A percentile compares a stretch with the other conserved stretches of the same genome.
Conservation (phyloP, 2,329 filamentous ascomycete species). For the Aspergillus luchuensis region DNA sequence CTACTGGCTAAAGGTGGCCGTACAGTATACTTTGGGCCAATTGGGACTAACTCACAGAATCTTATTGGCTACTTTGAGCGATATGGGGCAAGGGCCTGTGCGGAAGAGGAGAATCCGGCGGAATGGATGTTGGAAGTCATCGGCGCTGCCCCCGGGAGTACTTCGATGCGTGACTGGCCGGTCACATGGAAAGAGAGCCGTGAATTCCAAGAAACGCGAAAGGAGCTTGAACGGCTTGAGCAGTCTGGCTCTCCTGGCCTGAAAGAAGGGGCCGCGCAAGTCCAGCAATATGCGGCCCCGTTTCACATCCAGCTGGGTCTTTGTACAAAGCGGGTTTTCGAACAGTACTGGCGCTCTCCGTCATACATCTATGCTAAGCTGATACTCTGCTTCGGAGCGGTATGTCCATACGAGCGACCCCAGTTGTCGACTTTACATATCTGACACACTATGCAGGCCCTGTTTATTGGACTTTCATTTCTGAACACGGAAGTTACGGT, state of each 20-base stretch:
- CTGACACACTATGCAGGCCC: conserved; percentile 33
- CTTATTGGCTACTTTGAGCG: conserved; percentile 17
- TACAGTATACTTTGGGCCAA: conserved; percentile 20
- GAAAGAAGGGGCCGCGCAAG: neutral
- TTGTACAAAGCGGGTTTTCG: conserved; percentile 72
- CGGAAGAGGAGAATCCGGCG: conserved; percentile 11
- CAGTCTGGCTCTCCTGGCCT: neutral
- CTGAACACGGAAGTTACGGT: conserved; percentile 71
- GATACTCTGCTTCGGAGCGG: conserved; percentile 54
- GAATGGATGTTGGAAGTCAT: conserved; percentile 20
- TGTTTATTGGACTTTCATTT: conserved; percentile 83
- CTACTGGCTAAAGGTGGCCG: conserved; percentile 40
- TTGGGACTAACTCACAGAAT: conserved; percentile 10
- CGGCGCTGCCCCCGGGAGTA: conserved; percentile 55
- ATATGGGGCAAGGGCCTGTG: conserved; percentile 14
- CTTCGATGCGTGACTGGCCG: conserved; percentile 54
- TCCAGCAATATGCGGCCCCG: conserved; percentile 65
- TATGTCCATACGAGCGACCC: conserved; percentile 17
- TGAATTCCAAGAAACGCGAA: conserved; percentile 53
- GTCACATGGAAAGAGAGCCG: conserved; percentile 58
- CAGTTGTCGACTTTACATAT: no score
- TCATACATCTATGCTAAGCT: conserved; percentile 78
- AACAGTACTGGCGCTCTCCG: conserved; percentile 85
- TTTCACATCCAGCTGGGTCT: conserved; percentile 65
- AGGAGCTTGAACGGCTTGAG: neutral